Evolutionary conservation across 441 rosid species (phyloP).

Genomic region (Manihot esculenta): DNA sequence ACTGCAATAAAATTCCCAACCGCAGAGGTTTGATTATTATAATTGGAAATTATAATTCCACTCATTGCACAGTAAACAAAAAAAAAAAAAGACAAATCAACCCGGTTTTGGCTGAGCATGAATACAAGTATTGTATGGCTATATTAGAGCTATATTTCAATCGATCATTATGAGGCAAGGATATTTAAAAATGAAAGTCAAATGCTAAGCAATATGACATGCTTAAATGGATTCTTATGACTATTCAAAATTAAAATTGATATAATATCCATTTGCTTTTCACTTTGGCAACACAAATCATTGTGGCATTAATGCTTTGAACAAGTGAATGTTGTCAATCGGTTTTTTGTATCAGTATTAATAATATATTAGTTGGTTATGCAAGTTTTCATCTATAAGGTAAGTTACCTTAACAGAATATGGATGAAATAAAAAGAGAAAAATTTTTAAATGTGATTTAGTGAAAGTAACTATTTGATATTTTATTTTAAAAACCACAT

Average conservation of each 20-base stretch:
- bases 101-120: not conserved
- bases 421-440: not conserved
- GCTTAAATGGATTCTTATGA: not conserved
- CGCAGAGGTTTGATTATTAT: conserved; percentile 11
- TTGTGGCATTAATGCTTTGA: not conserved
- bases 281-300: not conserved
- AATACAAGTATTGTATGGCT: not conserved
- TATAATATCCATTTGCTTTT: not conserved
- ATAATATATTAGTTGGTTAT: not conserved
- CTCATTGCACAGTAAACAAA: not conserved
- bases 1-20: conserved; percentile 39
- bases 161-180: not conserved
- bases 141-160: not conserved
- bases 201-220: not conserved
- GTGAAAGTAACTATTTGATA: too few species aligned
- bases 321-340: not conserved
- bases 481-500: too few species aligned
- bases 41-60: conserved; percentile 5
- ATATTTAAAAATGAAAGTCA: not conserved
- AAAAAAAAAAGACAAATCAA: not conserved
- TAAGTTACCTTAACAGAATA: not conserved
- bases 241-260: not conserved
- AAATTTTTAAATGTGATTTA: too few species aligned
- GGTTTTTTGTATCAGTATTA: not conserved
- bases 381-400: not conserved